Percentiles rank a stretch among this genome's conserved stretches.
Conservation (phyloP, 257 asterid genomes). For the Mitragyna speciosa region DNA sequence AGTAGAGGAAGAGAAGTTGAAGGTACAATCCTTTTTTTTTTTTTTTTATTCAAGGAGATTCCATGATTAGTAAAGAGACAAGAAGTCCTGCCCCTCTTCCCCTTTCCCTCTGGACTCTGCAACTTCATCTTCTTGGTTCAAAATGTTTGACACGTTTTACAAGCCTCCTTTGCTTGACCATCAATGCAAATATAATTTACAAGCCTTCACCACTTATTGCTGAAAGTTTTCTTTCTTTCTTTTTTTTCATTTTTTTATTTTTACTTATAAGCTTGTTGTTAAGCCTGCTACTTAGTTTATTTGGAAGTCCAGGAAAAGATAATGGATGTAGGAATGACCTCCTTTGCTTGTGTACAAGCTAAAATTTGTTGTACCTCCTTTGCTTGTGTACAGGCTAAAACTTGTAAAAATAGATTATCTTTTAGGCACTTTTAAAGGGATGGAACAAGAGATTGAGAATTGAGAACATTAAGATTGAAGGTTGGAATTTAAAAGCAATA, state of each 20-base stretch:
- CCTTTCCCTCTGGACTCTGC: not conserved
- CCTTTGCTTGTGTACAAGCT: too few species aligned
- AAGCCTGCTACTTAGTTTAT: not conserved
- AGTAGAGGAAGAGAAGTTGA: slow-evolving; percentile 55
- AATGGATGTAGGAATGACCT: not conserved
- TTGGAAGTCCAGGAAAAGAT: not conserved
- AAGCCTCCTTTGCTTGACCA: not conserved
- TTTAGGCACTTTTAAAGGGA: too few species aligned
- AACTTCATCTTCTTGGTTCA: not conserved
- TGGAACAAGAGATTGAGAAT: too few species aligned
- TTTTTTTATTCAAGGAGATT: not conserved
- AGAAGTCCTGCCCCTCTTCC: not conserved
- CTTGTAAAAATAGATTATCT: too few species aligned
- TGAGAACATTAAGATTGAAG: not conserved
- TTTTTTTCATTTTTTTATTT: too few species aligned
- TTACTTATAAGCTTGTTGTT: too few species aligned
- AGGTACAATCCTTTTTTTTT: slow-evolving; percentile 38
- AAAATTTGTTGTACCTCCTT: too few species aligned
- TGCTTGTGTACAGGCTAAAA: too few species aligned
- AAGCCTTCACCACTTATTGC: not conserved
- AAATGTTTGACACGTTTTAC: not conserved
- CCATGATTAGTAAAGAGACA: not conserved
- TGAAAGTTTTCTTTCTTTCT: too few species aligned
- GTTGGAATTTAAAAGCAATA: not conserved
- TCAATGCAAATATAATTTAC: not conserved